Base-by-base conservation (phyloP, 257 asterid species). In the Gentiana straminea region DNA sequence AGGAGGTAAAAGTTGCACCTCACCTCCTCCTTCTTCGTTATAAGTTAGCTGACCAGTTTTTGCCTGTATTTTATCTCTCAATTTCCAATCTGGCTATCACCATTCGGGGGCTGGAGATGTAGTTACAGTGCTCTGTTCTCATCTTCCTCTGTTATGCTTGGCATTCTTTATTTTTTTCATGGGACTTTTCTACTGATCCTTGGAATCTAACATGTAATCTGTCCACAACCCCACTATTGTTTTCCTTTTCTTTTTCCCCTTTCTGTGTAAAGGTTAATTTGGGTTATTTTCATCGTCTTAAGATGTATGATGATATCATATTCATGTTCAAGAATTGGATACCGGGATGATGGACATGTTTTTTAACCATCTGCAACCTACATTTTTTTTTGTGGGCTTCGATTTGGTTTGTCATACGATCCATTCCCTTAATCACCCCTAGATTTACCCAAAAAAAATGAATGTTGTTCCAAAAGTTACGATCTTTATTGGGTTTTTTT, bases 121-220 rank as follows among this genome's bases (percentile, higher is more conserved):
- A 90, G 93, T 68, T 75, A 89, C 97, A 91, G 57, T 55, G 47
- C 69, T 24, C 45, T 10, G 9, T 41, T 7, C 46, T 41, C 46
- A 41, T 80, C 84, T 86, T 73, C 84, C 83, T 63, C 68, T 73
- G 86, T 86, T 73, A 73, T 63, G 94, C 90, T 24, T 24, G 24
- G 24, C 24, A 24, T 24, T 24, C 24, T 24, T 24, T 24, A 24
- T 24, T 24, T 70, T 78, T 82, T 86, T 90, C 76, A 86, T 86
- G 89, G 92, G 72, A 79, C 68, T 78, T 81, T 89, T 83, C 84
- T 79, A 75, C 74, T 77, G 82, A 73, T 70, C 75, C 64, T 79
- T 78, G 71, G 76, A 77, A 82, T 75, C 87, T 64, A 68, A 69
- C 66, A 39, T 57, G 37, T 70, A 41, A 41, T 71, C 47, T 54